Evolutionary conservation across 108 stramenopile species (phyloP).

Genomic region (Nitzschia sp.): DNA sequence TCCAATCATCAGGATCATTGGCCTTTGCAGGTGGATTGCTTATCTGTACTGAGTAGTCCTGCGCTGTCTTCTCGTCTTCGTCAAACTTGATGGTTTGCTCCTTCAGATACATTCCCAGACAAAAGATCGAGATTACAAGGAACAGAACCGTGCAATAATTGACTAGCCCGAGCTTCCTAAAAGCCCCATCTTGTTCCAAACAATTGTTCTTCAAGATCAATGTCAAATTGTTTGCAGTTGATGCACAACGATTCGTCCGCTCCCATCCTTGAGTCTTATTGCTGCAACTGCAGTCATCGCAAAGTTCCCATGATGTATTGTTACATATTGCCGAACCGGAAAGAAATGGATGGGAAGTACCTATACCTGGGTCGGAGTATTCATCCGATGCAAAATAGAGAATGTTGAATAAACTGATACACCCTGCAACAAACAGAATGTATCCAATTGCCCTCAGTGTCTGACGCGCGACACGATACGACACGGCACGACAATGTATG

Average conservation of each 20-base stretch:
- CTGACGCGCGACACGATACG: no score
- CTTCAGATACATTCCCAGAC: slow-evolving; percentile 47
- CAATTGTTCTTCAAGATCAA: slow-evolving; percentile 72
- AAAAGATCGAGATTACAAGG: slow-evolving; percentile 42
- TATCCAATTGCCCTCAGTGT: slow-evolving; percentile 64
- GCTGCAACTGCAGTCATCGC: slow-evolving; percentile 30
- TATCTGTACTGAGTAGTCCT: slow-evolving; percentile 88
- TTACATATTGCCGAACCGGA: slow-evolving; percentile 49
- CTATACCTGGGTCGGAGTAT: slow-evolving; percentile 28
- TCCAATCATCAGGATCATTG: slow-evolving; percentile 84
- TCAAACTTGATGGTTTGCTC: slow-evolving; percentile 62
- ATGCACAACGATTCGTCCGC: slow-evolving; percentile 15
- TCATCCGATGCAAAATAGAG: slow-evolving; percentile 64
- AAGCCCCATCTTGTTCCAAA: slow-evolving; percentile 45
- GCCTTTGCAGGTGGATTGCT: slow-evolving; percentile 83
- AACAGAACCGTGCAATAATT: slow-evolving; percentile 61
- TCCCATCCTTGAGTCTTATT: not conserved
- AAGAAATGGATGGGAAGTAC: not conserved
- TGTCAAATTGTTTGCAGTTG: not conserved
- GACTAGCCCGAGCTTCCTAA: slow-evolving; percentile 46
- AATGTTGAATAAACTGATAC: slow-evolving; percentile 67
- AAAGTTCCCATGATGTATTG: slow-evolving; percentile 64
- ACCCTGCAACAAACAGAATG: slow-evolving; percentile 36
- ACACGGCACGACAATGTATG: not conserved
- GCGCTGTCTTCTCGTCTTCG: slow-evolving; percentile 88